Evolutionary conservation across 495 filamentous ascomycete species (phyloP), one percentile per base, ranked within the genome.

Genomic region (Penicillium nucicola): DNA sequence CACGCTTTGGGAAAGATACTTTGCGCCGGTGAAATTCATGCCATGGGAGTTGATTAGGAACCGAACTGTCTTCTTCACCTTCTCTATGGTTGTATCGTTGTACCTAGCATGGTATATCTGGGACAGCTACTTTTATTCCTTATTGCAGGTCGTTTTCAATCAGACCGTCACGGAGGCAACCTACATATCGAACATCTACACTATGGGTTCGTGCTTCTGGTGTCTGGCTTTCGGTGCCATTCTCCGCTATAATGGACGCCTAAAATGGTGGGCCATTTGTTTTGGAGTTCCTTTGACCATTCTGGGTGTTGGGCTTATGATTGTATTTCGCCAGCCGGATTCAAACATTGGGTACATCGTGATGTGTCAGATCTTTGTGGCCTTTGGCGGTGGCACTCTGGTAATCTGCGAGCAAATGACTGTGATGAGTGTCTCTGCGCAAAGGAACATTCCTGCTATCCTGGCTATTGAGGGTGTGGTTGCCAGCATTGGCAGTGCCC

Each of bases 311-410:
- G 76, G 84, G 15, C 76, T 84, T 28, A 76, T 85, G 75, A 84
- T 68, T 56, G 76, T 62, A 52, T 87, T 85, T 75, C 79, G 84
- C 22, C 78, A 83, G 19, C 72, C 78, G 44, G 65, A 72, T 44
- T 62, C 62, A 18, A 52, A 71, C 42, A 67, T 86, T 28, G 84
- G 81, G 17, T 85, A 81, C 61, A 71, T 88, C 32, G 68, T 86
- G 60, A 84, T 86, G 79, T 82, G 77, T 57, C 82, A 87, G 61
- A 83, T 88, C 59, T 80, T 86, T 63, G 82, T 87, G 53, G 77
- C 83, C 18, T 73, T 88, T 39, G 70, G 72, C 14, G 82, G 80
- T 12, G 76, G 79, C 37, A 77, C 71, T 3, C 52, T 81, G 4
- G 39, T 86, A 36, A 80, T 87, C 61, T 71, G 63, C 50, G 78